Base-by-base conservation (phyloP, 176 grass and related monocot species). In the Aegilops umbellulata region DNA sequence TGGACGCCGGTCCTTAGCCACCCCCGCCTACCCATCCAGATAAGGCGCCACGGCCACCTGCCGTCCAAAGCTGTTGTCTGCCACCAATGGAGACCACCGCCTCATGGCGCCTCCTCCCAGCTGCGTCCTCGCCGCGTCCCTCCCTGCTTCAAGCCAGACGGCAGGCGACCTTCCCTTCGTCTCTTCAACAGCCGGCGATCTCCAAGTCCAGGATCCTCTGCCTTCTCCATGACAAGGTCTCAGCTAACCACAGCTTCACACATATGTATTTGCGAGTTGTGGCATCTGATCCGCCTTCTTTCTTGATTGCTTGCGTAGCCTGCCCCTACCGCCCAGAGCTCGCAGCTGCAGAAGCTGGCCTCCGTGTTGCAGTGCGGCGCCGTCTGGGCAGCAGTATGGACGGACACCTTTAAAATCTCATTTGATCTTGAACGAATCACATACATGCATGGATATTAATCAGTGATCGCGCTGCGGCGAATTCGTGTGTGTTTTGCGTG, bases 321-420 rank as follows among this genome's bases (percentile, higher is more conserved):
- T 86, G 25, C 68, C 1, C 16, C 42, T 10, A 0, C 55, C 27
- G 32, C 72, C 66, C 41, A 79, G 44, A 47, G 74, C 81, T 87
- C 89, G 47, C 87, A 82, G 74, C 88, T 90, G 20, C 51, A 81
- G 76, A 92, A 86, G 87, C 65, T 98, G 23, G 25, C 84, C 6
- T 73, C 85, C 2, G 39, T 85, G 83, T 10, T 98, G 62, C 85
- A 95, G 63, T 93, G 80, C 73, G 93, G 70, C 27, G 89, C 87
- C 84, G 70, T 90, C 75, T 92, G 90, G 90, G 91, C 91, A 31
- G 82, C 89, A 11, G 95, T 95, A 87, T 46, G 65, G 58, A 47
- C 75, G 65, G 67, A 47, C 75, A n/a, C 22, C 2, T 20, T 46
- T 2, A 30, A 65, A 51, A 49, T 26, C 20, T 38, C 31, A 22